Evolutionary conservation across 129 eudicot genomes (phyloP), one percentile per base, ranked within the genome.

Genomic region (Cynara cardunculus): DNA sequence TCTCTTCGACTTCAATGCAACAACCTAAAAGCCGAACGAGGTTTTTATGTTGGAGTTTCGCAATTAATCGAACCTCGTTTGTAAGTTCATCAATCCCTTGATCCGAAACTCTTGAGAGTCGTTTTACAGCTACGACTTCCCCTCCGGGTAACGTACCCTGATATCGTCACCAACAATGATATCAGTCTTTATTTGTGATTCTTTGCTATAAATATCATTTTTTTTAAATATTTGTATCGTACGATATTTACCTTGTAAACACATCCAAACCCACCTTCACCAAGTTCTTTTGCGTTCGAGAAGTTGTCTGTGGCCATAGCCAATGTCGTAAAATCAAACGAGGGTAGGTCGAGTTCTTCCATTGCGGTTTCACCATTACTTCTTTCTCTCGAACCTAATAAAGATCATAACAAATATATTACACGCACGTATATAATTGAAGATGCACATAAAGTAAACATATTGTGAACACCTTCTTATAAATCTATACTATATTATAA

Each of bases 1-100:
- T 89, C 73, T 92, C 97, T 78, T 88, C 86, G 78, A 82, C 84
- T 0, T 92, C 89, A 30, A 92, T 18, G 74, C 97, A 92, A 80
- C 91, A 89, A 16, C 90, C 97, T 8, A 86, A 81, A 31, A 91
- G 74, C 0, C 90, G 87, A 69, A 91, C 97, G 7, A 91, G 91
- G 74, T 91, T 91, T 28, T 89, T 79, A 74, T 89, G 96, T 77
- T 91, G 91, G 24, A 91, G 89, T 68, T 81, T 82, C 6, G 94
- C 93, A 13, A 87, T 89, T 75, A 92, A 76, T 19, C 25, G 86
- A 76, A 92, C 84, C 84, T 92, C 97, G 31, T 89, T 88, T 85
- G 74, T 87, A 82, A 92, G 89, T 78, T 92, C 94, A 13, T 89
- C 91, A 7, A 78, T 59, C 41, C 97, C 97, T 80, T 89, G 94